Evolutionary conservation across 2,329 filamentous ascomycete genomes (phyloP), one percentile per base, ranked within the genome.

Genomic region (Venturia nashicola): DNA sequence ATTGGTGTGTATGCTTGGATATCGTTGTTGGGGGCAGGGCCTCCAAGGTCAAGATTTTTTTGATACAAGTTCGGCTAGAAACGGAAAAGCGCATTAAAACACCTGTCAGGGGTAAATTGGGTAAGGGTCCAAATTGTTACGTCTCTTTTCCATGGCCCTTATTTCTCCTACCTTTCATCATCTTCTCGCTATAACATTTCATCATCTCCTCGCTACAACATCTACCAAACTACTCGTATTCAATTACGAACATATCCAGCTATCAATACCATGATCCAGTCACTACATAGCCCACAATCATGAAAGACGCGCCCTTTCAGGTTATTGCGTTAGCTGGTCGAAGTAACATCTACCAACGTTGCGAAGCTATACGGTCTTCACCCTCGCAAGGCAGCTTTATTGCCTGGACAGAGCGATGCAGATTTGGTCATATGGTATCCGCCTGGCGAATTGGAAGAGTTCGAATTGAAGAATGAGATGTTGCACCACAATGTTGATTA

Each of bases 401-500:
- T 82, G 2, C 79, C 81, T 3, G 82, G 81, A 0, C 71, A 79
- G 32, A 71, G 68, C 42, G 82, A 85, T 70, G 83, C 83, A 0
- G 83, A 86, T 70, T 70, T 85, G 43, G 79, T 80, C 12, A 78
- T 85, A 23, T 86, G 82, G 82, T 82, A 84, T 70, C 81, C 81
- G 0, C 72, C 78, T 12, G 75, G 72, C 2, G 72, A 69, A 62
- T 67, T 78, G 67, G 70, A 78, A 20, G 71, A 74, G 14, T 77
- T 82, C 66, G 71, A 68, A 27, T 65, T 83, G 64, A 80, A 72
- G 48, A 84, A 86, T 68, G 73, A 75, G 8, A 79, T 80, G 72
- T 70, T 86, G 66, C 83, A 87, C 71, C 84, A 86, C 69, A 42
- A 82, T 65, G 79, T 84, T 2, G 83, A 87, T 68, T 85, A 86